A percentile compares a stretch with the other conserved stretches of the same genome.
Conservation (phyloP, 805 yeast species). For the Brettanomyces sp. region DNA sequence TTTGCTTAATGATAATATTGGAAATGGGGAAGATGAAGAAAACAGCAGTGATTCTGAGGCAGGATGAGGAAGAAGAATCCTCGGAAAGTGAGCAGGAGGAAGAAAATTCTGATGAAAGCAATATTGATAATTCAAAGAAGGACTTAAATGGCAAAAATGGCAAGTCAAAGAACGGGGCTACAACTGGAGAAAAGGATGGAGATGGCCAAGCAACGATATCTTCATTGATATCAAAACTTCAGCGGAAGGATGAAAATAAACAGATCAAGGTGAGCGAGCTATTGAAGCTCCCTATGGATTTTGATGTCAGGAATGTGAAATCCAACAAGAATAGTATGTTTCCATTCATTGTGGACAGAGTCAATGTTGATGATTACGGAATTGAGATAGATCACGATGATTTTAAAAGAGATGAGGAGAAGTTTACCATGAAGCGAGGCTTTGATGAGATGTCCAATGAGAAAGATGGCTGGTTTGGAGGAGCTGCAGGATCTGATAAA, state of each 20-base stretch:
- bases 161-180: neutral
- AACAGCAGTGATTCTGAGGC: slow-evolving; percentile 13
- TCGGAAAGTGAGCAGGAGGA: slow-evolving; percentile 1
- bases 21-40: slow-evolving; percentile 22
- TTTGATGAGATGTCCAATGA: slow-evolving; percentile 15
- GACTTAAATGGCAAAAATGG: neutral
- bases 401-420: slow-evolving; percentile 42
- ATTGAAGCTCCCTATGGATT: slow-evolving; percentile 39
- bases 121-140: slow-evolving; percentile 7
- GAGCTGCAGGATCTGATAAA: neutral
- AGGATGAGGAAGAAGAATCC: slow-evolving; percentile 16
- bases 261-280: slow-evolving; percentile 28
- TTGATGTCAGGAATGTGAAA: slow-evolving; percentile 41
- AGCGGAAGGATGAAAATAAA: slow-evolving; percentile 10
- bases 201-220: neutral
- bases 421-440: slow-evolving; percentile 23
- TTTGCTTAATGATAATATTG: slow-evolving; percentile 23
- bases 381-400: slow-evolving; percentile 58
- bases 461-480: slow-evolving; percentile 19
- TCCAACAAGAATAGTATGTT: slow-evolving; percentile 55
- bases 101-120: slow-evolving; percentile 16
- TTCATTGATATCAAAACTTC: neutral
- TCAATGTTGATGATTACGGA: slow-evolving; percentile 83
- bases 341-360: slow-evolving; percentile 54
- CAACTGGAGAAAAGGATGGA: too few relatives aligned